These are phyloP conservation scores for Epichloe festucae DNA, from an alignment of 2,329 filamentous ascomycete species.

Conservation along the genomic window DNA sequence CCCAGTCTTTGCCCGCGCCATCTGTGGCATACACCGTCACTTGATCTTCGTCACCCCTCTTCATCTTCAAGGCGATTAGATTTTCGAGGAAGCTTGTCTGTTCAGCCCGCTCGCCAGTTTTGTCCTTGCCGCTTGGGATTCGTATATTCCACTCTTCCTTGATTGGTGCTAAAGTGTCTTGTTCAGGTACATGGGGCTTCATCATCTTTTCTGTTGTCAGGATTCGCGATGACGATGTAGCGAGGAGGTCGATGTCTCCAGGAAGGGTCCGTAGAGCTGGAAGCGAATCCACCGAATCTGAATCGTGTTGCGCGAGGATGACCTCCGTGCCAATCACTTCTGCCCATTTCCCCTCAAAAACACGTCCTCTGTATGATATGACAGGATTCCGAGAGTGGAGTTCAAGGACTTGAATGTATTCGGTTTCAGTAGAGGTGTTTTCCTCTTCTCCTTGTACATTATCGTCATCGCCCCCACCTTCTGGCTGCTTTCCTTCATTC, in stretches of 20 bases:
- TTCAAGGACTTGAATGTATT: conserved; percentile 66
- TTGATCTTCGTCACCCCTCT: conserved; percentile 50
- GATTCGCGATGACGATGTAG: conserved; percentile 53
- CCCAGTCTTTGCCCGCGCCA: conserved; percentile 26
- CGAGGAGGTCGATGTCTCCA: conserved; percentile 52
- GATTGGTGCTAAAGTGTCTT: conserved; percentile 25
- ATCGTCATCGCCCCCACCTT: background rate
- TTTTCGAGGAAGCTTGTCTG: conserved; percentile 50
- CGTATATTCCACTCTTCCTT: conserved; percentile 30
- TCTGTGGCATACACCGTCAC: conserved; percentile 46
- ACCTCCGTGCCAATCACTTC: conserved; percentile 75
- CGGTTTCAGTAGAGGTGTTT: conserved; percentile 6
- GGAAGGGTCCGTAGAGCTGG: conserved; percentile 33
- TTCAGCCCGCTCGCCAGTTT: conserved; percentile 33
- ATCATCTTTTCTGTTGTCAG: conserved; percentile 39
- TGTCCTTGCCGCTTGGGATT: conserved; percentile 32
- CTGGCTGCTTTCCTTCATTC: background rate
- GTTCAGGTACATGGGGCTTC: conserved; percentile 27
- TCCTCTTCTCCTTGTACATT: conserved; percentile 4
- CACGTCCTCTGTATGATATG: conserved; percentile 63
- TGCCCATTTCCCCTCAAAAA: conserved; percentile 72
- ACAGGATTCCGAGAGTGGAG: conserved; percentile 66
- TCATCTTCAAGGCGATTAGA: conserved; percentile 50
- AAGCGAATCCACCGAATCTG: conserved; percentile 13
- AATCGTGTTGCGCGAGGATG: conserved; percentile 46